Evolutionary conservation across 352 stramenopile genomes (phyloP).

Genomic region (Globisporangium heterothallicum): DNA sequence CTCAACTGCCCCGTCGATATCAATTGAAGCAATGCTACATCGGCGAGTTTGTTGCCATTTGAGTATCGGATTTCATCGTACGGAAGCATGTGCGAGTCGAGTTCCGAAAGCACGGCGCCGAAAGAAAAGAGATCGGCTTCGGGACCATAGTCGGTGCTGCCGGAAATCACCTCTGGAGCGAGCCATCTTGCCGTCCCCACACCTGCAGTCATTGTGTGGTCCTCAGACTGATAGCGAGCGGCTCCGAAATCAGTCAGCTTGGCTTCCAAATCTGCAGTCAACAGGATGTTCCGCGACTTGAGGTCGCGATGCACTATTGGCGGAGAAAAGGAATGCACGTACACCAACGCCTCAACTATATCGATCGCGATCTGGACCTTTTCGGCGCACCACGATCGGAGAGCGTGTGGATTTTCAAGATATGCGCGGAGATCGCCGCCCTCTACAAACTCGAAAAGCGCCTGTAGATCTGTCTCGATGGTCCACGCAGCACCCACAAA

Average conservation of each 20-base stretch:
- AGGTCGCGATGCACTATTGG: slow-evolving; percentile 37
- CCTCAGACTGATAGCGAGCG: slow-evolving; percentile 30
- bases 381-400: not conserved
- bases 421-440: not conserved
- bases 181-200: slow-evolving; percentile 51
- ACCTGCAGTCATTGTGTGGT: slow-evolving; percentile 45
- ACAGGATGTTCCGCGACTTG: slow-evolving; percentile 40
- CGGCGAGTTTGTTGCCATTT: slow-evolving; percentile 28
- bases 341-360: slow-evolving; percentile 38
- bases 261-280: slow-evolving; percentile 20
- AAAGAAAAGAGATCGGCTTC: slow-evolving; percentile 58
- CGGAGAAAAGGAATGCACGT: slow-evolving; percentile 40
- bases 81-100: slow-evolving; percentile 47
- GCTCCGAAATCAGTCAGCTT: slow-evolving; percentile 65
- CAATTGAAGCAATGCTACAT: slow-evolving; percentile 42
- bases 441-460: slow-evolving; percentile 13
- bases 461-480: slow-evolving; percentile 11
- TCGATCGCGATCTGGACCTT: slow-evolving; percentile 43
- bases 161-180: slow-evolving; percentile 48
- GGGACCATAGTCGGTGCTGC: slow-evolving; percentile 36
- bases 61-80: slow-evolving; percentile 33
- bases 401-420: not conserved
- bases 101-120: slow-evolving; percentile 45
- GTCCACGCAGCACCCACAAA: slow-evolving; percentile 12
- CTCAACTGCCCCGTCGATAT: slow-evolving; percentile 28